phyloP scores from a whole-genome alignment of 1,284 basidiomycete genomes.

The Fistulinella staudtii region DNA sequence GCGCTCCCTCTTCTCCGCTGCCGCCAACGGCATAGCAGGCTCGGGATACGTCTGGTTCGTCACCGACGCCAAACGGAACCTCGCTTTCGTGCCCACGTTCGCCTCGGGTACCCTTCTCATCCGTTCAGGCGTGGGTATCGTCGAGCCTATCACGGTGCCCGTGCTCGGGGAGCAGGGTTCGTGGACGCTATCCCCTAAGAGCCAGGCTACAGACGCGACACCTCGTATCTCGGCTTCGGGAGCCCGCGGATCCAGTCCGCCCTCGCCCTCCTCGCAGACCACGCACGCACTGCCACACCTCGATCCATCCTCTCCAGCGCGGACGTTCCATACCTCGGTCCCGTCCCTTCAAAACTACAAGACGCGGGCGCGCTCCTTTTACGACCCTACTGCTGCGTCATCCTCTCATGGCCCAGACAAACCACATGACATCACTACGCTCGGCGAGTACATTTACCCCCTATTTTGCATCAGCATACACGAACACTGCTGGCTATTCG shows the following conservation, averaged over 20 bases:
- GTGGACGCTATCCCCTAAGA: background rate
- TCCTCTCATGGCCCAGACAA: constrained; percentile 32
- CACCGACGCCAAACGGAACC: constrained; percentile 57
- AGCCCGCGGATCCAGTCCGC: no score
- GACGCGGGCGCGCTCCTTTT: constrained; percentile 23
- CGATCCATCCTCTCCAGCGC: constrained; percentile 19
- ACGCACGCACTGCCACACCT: constrained; percentile 4
- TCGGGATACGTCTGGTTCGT: constrained; percentile 91
- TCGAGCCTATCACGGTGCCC: constrained; percentile 35
- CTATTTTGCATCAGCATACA: constrained; percentile 84
- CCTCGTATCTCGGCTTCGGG: no score
- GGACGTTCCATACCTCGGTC: constrained; percentile 25
- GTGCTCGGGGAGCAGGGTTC: constrained; percentile 24
- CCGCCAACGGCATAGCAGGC: constrained; percentile 74
- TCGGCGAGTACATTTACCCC: constrained; percentile 66
- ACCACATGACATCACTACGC: constrained; percentile 14
- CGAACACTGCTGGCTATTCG: constrained; percentile 91
- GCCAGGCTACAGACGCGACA: constrained; percentile 14
- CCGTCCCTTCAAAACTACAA: constrained; percentile 6
- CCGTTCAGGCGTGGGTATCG: constrained; percentile 42
- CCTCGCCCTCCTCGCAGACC: no score
- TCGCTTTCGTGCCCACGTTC: constrained; percentile 81
- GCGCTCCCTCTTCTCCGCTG: constrained; percentile 74
- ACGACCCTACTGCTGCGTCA: constrained; percentile 25
- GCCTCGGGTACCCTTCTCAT: constrained; percentile 89